Percentiles rank a stretch among this genome's conserved stretches.
Evolutionary conservation across 805 yeast species (phyloP).

Genomic region (Myxozyma neglecta): DNA sequence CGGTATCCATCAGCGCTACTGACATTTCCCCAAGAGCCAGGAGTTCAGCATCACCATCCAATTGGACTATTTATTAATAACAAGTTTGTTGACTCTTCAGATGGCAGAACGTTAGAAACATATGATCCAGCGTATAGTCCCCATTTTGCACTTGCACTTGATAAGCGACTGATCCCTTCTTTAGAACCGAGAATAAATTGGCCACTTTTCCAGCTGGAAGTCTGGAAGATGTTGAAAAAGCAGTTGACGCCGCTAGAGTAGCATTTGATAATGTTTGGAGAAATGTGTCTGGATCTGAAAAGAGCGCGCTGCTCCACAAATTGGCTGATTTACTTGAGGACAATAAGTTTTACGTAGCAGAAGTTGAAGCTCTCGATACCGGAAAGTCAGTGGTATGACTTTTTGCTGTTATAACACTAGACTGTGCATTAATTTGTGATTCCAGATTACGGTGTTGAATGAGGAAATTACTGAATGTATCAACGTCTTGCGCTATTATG

Average conservation of each 20-base stretch:
- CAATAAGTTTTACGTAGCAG: slow-evolving; percentile 5
- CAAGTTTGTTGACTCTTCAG: slow-evolving; percentile 63
- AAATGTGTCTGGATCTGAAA: slow-evolving; percentile 12
- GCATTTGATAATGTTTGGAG: slow-evolving; percentile 13
- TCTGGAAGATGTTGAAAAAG: slow-evolving; percentile 12
- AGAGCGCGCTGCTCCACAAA: slow-evolving; percentile 5
- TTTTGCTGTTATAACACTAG: neutral
- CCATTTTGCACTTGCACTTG: neutral
- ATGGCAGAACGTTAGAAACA: slow-evolving; percentile 52
- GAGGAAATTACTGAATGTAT: slow-evolving; percentile 59
- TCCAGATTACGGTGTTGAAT: slow-evolving; percentile 5
- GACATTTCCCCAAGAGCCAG: neutral
- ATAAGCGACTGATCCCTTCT: neutral
- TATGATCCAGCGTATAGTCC: slow-evolving; percentile 17
- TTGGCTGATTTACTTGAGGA: slow-evolving; percentile 9
- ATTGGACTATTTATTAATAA: slow-evolving; percentile 87
- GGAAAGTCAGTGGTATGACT: slow-evolving; percentile 21
- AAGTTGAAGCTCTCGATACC: slow-evolving; percentile 21
- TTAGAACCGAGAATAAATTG: slow-evolving; percentile 12
- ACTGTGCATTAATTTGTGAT: neutral
- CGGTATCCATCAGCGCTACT: neutral
- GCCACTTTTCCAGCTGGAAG: slow-evolving; percentile 7
- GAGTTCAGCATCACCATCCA: slow-evolving; percentile 60
- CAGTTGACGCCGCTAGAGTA: slow-evolving; percentile 16
- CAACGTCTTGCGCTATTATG: slow-evolving; percentile 60